These are phyloP conservation scores for Wilcoxina mikolae DNA, from an alignment of 495 filamentous ascomycete species.

Conservation along the genomic window DNA sequence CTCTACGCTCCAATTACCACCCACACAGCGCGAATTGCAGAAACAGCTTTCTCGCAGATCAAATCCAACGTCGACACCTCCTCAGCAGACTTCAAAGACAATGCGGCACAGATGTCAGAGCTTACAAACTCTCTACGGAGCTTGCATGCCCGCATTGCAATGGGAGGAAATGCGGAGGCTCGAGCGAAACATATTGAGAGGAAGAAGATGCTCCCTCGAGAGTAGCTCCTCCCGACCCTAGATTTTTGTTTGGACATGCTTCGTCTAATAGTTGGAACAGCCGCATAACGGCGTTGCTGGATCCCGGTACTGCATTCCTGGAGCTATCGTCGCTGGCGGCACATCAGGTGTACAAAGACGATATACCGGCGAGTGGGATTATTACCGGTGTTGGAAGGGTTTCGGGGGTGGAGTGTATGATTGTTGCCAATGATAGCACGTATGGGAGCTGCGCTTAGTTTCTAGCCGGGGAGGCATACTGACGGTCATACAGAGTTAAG, in stretches of 20 bases:
- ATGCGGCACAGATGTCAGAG: conserved; percentile 61
- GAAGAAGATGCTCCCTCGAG: conserved; percentile 88
- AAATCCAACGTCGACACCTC: conserved; percentile 60
- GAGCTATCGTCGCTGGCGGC: conserved; percentile 81
- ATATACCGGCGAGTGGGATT: conserved; percentile 75
- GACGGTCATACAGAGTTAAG: conserved; percentile 46
- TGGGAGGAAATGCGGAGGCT: conserved; percentile 70
- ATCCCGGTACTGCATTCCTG: conserved; percentile 78
- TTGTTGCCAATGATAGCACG: conserved; percentile 94
- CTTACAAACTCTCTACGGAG: conserved; percentile 48
- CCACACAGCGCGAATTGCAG: neutral
- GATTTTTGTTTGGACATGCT: neutral
- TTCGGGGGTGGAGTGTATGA: conserved; percentile 79
- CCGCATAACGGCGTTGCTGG: conserved; percentile 71
- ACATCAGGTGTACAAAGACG: conserved; percentile 68
- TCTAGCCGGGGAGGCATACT: neutral
- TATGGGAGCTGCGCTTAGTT: conserved; percentile 17
- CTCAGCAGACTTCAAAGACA: conserved; percentile 66
- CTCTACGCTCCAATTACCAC: too few relatives aligned
- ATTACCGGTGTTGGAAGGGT: conserved; percentile 87
- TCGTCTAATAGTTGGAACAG: conserved; percentile 15
- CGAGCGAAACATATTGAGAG: conserved; percentile 74
- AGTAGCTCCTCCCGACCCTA: conserved; percentile 33
- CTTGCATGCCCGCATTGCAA: conserved; percentile 54
- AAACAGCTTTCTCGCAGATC: conserved; percentile 57